Evolutionary conservation across 225 moss, liverwort and hornwort genomes (phyloP).

Genomic region (Physcomitrium patens): DNA sequence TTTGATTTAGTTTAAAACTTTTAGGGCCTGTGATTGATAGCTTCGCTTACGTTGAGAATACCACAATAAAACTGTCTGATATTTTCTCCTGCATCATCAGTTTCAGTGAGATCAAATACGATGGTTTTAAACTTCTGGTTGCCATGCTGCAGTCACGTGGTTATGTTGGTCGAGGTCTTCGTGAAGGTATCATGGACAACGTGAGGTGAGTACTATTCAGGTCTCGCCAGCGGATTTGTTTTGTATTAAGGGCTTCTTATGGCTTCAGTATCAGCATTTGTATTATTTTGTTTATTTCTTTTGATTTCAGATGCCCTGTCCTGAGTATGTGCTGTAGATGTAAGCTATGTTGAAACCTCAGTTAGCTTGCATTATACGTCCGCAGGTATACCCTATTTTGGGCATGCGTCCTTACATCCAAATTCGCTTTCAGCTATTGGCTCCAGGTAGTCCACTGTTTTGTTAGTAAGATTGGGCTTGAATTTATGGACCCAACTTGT

Average conservation of each 20-base stretch:
- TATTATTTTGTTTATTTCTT: background rate
- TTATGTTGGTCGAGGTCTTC: conserved; percentile 85
- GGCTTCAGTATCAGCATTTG: background rate
- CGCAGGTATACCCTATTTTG: conserved; percentile 86
- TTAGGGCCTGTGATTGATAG: background rate
- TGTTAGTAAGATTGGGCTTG: conserved; percentile 4
- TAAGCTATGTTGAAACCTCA: conserved; percentile 14
- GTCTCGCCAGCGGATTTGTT: background rate
- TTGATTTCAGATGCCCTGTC: background rate
- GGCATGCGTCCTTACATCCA: conserved; percentile 68
- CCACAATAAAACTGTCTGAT: background rate
- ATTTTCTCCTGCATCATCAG: conserved; percentile 9
- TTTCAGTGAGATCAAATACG: conserved; percentile 14
- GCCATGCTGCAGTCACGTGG: conserved; percentile 68
- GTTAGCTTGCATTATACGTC: conserved; percentile 14
- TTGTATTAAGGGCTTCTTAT: background rate
- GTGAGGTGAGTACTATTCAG: conserved; percentile 59
- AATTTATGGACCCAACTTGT: background rate
- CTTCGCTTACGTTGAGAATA: background rate
- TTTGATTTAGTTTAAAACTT: background rate
- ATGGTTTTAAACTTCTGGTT: conserved; percentile 16
- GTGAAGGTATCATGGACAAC: conserved; percentile 78
- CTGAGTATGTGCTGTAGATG: conserved; percentile 7
- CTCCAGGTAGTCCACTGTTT: conserved; percentile 66
- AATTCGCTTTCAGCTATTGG: conserved; percentile 91